A percentile compares a stretch with the other conserved stretches of the same genome.
Evolutionary conservation across 1,284 basidiomycete genomes (phyloP).

Genomic region (Malassezia slooffiae): DNA sequence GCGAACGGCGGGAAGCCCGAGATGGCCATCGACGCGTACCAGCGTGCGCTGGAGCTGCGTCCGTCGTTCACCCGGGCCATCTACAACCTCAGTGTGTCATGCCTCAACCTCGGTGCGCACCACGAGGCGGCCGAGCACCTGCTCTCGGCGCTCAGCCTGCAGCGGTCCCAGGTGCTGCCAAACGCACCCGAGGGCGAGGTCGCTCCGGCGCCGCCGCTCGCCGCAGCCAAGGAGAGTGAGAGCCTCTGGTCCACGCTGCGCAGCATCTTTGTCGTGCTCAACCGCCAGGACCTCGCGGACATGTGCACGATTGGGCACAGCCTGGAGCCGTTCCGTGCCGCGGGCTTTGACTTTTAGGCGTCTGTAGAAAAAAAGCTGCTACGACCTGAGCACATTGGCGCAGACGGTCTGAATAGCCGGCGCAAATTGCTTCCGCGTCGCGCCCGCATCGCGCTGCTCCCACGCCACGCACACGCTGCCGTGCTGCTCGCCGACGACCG

Average conservation of each 20-base stretch:
- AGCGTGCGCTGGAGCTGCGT: constrained; percentile 78
- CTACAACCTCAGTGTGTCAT: constrained; percentile 93
- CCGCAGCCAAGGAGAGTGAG: constrained; percentile 39
- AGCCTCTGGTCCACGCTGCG: constrained; percentile 87
- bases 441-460: constrained; percentile 8
- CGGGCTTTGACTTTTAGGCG: constrained; percentile 69
- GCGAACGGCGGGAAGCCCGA: constrained; percentile 88
- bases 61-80: constrained; percentile 95
- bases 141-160: constrained; percentile 77
- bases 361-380: too few species aligned
- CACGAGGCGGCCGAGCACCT: constrained; percentile 96
- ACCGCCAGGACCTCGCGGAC: constrained; percentile 52
- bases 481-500: background rate
- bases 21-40: constrained; percentile 87
- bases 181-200: constrained; percentile 30
- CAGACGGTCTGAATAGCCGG: constrained; percentile 6
- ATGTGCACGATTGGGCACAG: constrained; percentile 51
- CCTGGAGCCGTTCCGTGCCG: constrained; percentile 61
- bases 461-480: background rate
- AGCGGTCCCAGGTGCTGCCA: constrained; percentile 49
- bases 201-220: constrained; percentile 23
- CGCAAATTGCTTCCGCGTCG: constrained; percentile 14
- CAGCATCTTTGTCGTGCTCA: constrained; percentile 52
- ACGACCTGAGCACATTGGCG: background rate
- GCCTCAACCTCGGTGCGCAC: constrained; percentile 87